phyloP scores from a whole-genome alignment of 2,329 filamentous ascomycete species.

The Fusarium sp. region DNA sequence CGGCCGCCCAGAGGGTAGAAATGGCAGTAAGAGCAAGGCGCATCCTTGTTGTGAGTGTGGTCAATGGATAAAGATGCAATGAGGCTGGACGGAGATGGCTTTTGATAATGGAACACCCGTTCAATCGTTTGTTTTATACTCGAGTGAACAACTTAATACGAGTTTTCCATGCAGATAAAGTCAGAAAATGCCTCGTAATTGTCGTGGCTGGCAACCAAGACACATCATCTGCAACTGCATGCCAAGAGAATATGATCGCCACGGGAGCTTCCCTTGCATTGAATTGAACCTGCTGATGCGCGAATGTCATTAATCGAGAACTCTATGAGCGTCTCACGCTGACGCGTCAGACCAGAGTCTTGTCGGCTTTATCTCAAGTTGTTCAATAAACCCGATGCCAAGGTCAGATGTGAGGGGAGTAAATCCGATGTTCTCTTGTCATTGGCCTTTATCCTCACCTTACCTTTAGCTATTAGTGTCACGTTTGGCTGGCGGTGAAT shows the following conservation, averaged over 20 bases:
- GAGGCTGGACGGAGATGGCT: background rate
- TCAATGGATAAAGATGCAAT: background rate
- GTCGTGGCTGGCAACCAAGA: background rate
- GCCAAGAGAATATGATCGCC: background rate
- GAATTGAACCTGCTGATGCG: background rate
- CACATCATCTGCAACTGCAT: background rate
- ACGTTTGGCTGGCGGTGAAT: background rate
- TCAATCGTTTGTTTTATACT: background rate
- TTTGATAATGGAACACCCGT: background rate
- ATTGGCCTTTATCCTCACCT: background rate
- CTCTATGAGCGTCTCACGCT: background rate
- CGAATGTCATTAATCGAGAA: background rate
- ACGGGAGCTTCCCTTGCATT: background rate
- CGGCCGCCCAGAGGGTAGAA: constrained; percentile 7
- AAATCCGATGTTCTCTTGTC: background rate
- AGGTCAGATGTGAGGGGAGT: background rate
- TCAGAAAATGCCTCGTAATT: background rate
- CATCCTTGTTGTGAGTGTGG: background rate
- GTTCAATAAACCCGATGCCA: background rate
- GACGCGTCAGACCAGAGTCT: background rate
- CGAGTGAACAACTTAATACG: background rate
- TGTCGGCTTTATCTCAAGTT: background rate
- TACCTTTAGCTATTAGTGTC: background rate
- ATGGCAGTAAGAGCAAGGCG: background rate
- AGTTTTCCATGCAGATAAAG: background rate